phyloP scores from a whole-genome alignment of 345 rosid species.

The Arabis hirsuta region DNA sequence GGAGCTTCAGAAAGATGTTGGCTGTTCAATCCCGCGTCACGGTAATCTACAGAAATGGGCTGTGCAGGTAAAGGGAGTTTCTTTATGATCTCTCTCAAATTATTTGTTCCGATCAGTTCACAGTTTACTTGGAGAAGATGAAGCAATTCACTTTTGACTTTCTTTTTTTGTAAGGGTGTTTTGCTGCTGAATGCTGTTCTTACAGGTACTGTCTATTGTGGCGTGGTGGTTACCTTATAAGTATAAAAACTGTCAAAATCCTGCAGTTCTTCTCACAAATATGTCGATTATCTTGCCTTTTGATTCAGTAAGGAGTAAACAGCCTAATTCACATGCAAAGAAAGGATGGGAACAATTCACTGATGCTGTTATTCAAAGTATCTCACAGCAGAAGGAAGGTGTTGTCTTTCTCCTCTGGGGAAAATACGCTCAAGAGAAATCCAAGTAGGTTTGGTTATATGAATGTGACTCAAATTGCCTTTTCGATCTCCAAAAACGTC shows the following conservation, averaged over 20 bases:
- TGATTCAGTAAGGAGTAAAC: constrained; percentile 72
- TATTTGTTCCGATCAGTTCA: background rate
- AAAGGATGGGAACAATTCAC: constrained; percentile 99
- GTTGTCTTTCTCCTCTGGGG: constrained; percentile 97
- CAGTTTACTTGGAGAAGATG: constrained; percentile 22
- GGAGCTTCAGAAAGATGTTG: constrained; percentile 86
- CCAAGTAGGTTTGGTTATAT: constrained; percentile 55
- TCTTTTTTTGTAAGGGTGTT: constrained; percentile 63
- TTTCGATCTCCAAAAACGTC: background rate
- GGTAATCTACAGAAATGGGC: constrained; percentile 94
- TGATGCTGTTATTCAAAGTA: constrained; percentile 78
- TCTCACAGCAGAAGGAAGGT: constrained; percentile 86
- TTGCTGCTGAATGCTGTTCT: constrained; percentile 89
- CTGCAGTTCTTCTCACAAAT: constrained; percentile 1
- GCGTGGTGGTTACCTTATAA: background rate
- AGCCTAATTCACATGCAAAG: constrained; percentile 95
- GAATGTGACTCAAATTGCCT: background rate
- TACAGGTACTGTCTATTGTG: constrained; percentile 57
- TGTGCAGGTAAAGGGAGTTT: constrained; percentile 58
- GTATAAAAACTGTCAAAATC: background rate
- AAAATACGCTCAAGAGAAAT: constrained; percentile 86
- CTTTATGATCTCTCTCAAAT: constrained; percentile 13
- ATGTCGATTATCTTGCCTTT: constrained; percentile 11
- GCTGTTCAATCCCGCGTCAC: constrained; percentile 84
- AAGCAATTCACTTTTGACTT: constrained; percentile 17